These are phyloP conservation scores for Vanrija pseudolonga DNA, from an alignment of 1,284 basidiomycete genomes.

Conservation along the genomic window DNA sequence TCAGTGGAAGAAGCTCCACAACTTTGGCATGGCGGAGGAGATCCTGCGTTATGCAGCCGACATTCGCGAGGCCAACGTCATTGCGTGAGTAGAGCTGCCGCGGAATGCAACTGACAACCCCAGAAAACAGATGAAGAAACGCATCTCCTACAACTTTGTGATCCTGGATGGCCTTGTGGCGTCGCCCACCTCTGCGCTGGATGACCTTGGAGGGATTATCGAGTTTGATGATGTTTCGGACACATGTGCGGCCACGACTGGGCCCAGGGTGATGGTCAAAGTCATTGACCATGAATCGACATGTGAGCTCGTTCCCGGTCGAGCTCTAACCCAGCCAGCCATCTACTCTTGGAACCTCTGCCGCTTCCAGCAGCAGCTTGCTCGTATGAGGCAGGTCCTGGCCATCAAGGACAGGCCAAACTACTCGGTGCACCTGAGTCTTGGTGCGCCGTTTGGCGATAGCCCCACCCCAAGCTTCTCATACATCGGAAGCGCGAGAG, in stretches of 20 bases:
- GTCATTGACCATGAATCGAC: slow-evolving; percentile 81
- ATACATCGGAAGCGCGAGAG: slow-evolving; percentile 80
- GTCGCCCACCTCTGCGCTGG: slow-evolving; percentile 70
- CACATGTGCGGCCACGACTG: slow-evolving; percentile 64
- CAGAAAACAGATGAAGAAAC: slow-evolving; percentile 79
- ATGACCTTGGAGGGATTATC: slow-evolving; percentile 79
- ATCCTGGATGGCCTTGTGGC: slow-evolving; percentile 63
- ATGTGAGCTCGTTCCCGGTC: slow-evolving; percentile 25
- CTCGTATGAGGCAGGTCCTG: slow-evolving; percentile 89
- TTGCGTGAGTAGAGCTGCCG: slow-evolving; percentile 59
- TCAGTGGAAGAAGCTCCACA: slow-evolving; percentile 76
- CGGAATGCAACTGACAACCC: slow-evolving; percentile 20
- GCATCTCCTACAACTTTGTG: slow-evolving; percentile 86
- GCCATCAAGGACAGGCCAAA: slow-evolving; percentile 89
- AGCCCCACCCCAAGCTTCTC: slow-evolving; percentile 78
- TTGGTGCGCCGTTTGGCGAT: slow-evolving; percentile 89
- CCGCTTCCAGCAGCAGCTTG: slow-evolving; percentile 79
- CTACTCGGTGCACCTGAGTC: slow-evolving; percentile 88
- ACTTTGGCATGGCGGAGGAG: slow-evolving; percentile 87
- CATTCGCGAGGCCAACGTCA: slow-evolving; percentile 91
- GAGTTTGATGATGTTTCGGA: slow-evolving; percentile 91
- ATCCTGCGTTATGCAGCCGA: slow-evolving; percentile 79
- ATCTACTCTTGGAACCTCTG: slow-evolving; percentile 89
- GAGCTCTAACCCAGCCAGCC: slow-evolving; percentile 49
- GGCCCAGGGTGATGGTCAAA: slow-evolving; percentile 84